phyloP scores from a whole-genome alignment of 768 basidiomycete genomes.

The Lyophyllum shimeji region DNA sequence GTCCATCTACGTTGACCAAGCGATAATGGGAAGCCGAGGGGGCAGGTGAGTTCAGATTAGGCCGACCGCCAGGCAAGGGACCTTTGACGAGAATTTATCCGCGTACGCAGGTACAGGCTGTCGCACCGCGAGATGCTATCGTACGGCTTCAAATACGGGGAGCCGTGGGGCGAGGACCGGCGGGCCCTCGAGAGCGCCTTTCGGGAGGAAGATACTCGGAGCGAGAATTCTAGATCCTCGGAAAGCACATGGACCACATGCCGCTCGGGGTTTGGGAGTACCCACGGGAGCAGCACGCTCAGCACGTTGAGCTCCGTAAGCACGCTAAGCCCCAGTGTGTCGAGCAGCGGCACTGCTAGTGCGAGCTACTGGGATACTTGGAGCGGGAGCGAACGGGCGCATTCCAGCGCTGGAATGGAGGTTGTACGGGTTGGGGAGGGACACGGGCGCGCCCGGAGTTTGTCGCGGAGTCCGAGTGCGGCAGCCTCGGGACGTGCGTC shows the following conservation, averaged over 20 bases:
- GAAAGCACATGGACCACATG: neutral
- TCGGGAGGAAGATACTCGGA: constrained; percentile 8
- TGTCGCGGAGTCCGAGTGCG: neutral
- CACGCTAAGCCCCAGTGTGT: neutral
- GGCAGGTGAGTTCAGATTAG: neutral
- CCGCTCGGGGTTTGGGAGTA: neutral
- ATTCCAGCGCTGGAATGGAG: constrained; percentile 1
- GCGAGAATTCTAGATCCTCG: neutral
- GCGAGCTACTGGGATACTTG: neutral
- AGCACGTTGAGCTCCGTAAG: constrained; percentile 2
- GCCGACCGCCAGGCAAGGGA: neutral
- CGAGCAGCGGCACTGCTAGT: neutral
- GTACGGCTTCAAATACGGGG: constrained; percentile 29
- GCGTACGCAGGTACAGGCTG: constrained; percentile 15
- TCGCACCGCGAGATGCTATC: constrained; percentile 25
- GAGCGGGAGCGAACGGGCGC: neutral
- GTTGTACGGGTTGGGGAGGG: constrained; percentile 11
- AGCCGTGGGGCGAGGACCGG: constrained; percentile 28
- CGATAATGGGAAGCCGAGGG: neutral
- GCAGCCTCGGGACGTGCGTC: neutral
- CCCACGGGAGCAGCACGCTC: neutral
- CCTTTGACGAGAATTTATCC: neutral
- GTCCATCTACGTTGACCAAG: neutral
- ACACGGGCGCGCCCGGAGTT: neutral
- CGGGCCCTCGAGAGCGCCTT: constrained; percentile 27